phyloP scores from a whole-genome alignment of 2,329 filamentous ascomycete species.

The Aspergillus caelatus region DNA sequence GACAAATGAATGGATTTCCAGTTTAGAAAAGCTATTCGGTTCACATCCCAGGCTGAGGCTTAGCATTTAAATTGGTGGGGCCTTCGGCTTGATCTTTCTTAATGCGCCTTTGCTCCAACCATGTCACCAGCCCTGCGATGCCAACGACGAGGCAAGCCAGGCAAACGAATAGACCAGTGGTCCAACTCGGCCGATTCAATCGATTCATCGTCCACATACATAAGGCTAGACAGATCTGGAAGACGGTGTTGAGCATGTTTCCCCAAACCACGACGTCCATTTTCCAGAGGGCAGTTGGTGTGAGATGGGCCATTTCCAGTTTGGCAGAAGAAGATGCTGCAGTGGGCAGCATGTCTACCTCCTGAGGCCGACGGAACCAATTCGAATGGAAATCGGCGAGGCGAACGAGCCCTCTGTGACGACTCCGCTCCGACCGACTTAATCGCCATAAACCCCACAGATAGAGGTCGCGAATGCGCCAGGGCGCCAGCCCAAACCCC shows the following conservation, averaged over 20 bases:
- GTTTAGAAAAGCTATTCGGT: too few species aligned
- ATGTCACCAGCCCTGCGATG: neutral
- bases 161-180: neutral
- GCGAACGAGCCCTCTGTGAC: neutral
- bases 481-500: slow-evolving; percentile 80
- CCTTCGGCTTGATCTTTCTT: neutral
- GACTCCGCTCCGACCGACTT: slow-evolving; percentile 38
- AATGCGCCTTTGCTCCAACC: neutral
- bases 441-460: slow-evolving; percentile 69
- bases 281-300: slow-evolving; percentile 61
- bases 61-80: neutral
- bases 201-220: slow-evolving; percentile 17
- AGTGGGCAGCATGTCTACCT: neutral
- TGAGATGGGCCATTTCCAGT: neutral
- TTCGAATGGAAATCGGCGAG: neutral
- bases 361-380: slow-evolving; percentile 1
- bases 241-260: slow-evolving; percentile 76
- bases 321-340: slow-evolving; percentile 35
- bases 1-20: too few species aligned
- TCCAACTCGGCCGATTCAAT: neutral
- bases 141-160: neutral
- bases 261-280: slow-evolving; percentile 79
- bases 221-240: slow-evolving; percentile 70
- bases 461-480: slow-evolving; percentile 80
- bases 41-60: neutral